phyloP scores from a whole-genome alignment of 768 basidiomycete genomes.

The Tulasnella sp. region DNA sequence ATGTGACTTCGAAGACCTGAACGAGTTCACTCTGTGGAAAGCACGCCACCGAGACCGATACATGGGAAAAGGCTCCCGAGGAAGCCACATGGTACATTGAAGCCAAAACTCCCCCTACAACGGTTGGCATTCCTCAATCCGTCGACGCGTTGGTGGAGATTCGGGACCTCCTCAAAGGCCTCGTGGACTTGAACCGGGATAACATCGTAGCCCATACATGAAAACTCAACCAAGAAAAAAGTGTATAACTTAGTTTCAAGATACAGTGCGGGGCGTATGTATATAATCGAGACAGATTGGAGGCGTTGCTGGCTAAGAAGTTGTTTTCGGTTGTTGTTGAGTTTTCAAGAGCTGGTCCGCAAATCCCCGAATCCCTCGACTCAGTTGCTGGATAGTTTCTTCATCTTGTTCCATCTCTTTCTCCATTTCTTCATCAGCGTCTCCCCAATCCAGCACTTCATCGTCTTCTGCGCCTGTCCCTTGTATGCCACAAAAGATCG shows the following conservation, averaged over 20 bases:
- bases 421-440: conserved; percentile 48
- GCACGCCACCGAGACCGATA: conserved; percentile 75
- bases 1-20: neutral
- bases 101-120: conserved; percentile 79
- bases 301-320: neutral
- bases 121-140: conserved; percentile 53
- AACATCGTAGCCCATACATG: conserved; percentile 14
- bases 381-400: neutral
- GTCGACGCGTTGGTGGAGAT: conserved; percentile 80
- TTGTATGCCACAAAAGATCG: conserved; percentile 25
- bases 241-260: conserved; percentile 44
- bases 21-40: conserved; percentile 41
- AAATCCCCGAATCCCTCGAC: neutral
- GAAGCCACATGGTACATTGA: conserved; percentile 88
- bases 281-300: conserved; percentile 40
- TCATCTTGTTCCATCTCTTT: conserved; percentile 16
- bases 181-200: conserved; percentile 68
- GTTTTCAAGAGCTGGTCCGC: neutral
- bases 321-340: neutral
- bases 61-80: conserved; percentile 73
- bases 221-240: neutral
- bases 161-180: conserved; percentile 80
- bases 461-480: conserved; percentile 49
- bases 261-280: conserved; percentile 33
- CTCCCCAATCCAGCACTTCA: conserved; percentile 54